Evolutionary conservation across 495 filamentous ascomycete species (phyloP), one percentile per base, ranked within the genome.

Genomic region (Penicillium ucsense): DNA sequence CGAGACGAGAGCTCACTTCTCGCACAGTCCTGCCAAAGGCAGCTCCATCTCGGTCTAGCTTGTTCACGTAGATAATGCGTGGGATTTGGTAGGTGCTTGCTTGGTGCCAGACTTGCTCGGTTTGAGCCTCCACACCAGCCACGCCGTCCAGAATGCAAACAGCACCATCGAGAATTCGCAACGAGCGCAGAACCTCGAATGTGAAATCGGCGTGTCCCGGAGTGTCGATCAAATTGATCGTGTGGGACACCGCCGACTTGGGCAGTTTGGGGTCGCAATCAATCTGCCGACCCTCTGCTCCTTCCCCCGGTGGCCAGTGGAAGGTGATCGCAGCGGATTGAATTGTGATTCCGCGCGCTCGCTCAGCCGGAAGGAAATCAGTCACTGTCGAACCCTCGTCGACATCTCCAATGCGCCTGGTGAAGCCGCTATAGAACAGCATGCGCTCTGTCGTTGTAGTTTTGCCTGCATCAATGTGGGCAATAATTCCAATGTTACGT

Each of bases 401-500:
- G 50, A 99, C 94, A 67, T 97, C 90, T 82, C 92, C 92, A 58
- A 96, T 80, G 57, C 88, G 73, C 41, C 87, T 75, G 5, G 90
- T 92, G 51, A 86, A 82, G 5, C 94, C 92, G 54, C 89, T 94
- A 61, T 97, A 94, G 56, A 91, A 97, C 59, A 99, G 85, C 92
- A 97, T 97, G 44, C 94, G 89, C 79, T 99, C 94, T 4, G 94
- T 97, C 0, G 94, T 99, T 0, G 94, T 99, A 6, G 94, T 99
- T 76, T 99, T 99, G 41, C 94, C 92, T 40, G 94, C 94, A 81
- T 97, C 94, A 50, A 97, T 95, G 66, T 99, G 94, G 35, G 94
- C 94, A 63, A 99, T 95, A 51, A 99, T 99, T 35, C 94, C 94
- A 67, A 99, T 96, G 62, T 99, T 99, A 50, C 92, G 76, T 42